Evolutionary conservation across 768 basidiomycete species (phyloP), one percentile per base, ranked within the genome.

Genomic region (Leucosporidium creatinivorum): DNA sequence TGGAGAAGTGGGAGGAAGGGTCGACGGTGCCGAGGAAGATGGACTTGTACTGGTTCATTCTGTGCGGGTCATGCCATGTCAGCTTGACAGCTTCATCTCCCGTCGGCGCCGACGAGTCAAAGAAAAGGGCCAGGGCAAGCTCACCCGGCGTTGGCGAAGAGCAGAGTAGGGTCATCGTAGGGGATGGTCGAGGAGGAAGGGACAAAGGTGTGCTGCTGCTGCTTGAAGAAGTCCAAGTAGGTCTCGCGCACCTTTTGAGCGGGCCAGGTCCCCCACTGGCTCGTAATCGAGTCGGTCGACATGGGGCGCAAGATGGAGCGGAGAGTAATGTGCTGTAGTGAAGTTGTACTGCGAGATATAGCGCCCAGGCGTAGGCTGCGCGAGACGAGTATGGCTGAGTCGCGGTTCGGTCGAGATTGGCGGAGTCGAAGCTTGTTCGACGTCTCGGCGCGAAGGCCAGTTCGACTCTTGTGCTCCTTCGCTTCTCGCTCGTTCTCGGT

Each of bases 21-120:
- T 98, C 96, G 69, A 94, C 92, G 9, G 89, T 97, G 72, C 94
- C 94, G n/a, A 99, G 84, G 79, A 99, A 98, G 70, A 99, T 91
- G 52, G 90, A 81, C 81, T 99, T 98, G 82, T 89, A 98, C 89
- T 98, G 78, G 61, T 79, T 80, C 79, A 80, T 81, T 54, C 70
- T 65, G 63, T 39, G 9, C 13, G 28, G 3, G 21, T 9, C 31
- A 19, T 19, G 19, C 33, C 3, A 18, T 17, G 30, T 30, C 4
- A 58, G 30, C 57, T 57, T 30, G 15, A 6, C 52, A 12, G 21
- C 26, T 55, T 30, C 28, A 18, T 55, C n/a, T 25, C 52, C 25
- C 54, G 26, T 26, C 23, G n/a, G 28, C 7, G 17, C n/a, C 2
- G 18, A 2, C 54, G n/a, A 55, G 54, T 30, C 39, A 18, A 26